Percentiles rank a stretch among this genome's conserved stretches.
Evolutionary conservation across 805 yeast species (phyloP).

Genomic region (Kurtzmaniella cleridarum): DNA sequence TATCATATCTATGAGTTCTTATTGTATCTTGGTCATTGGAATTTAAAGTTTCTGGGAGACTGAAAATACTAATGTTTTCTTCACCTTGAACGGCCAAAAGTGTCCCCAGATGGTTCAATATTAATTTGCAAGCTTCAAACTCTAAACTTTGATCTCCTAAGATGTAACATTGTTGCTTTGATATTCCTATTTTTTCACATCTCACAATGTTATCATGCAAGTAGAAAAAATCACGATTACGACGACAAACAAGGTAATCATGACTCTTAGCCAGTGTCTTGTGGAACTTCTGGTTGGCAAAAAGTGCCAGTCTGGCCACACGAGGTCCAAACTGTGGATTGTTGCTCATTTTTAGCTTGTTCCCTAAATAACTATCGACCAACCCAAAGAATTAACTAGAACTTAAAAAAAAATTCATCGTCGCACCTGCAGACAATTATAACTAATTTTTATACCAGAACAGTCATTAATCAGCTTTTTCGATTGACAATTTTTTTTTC

Average conservation of each 20-base stretch:
- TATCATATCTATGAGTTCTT: slow-evolving; percentile 4
- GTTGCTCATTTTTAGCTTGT: too few relatives aligned
- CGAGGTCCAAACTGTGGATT: too few relatives aligned
- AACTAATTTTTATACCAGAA: too few relatives aligned
- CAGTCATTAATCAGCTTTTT: too few relatives aligned
- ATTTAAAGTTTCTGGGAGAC: slow-evolving; percentile 18
- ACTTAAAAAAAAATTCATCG: too few relatives aligned
- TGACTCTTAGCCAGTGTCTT: not conserved
- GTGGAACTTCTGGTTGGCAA: not conserved
- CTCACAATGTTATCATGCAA: slow-evolving; percentile 29
- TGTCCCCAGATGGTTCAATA: slow-evolving; percentile 36
- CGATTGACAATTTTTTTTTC: too few relatives aligned
- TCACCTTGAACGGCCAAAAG: slow-evolving; percentile 38
- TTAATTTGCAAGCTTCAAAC: slow-evolving; percentile 27
- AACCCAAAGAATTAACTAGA: too few relatives aligned
- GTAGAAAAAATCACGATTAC: slow-evolving; percentile 22
- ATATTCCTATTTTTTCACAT: slow-evolving; percentile 7
- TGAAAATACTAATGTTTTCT: slow-evolving; percentile 19
- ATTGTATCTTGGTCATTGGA: too few relatives aligned
- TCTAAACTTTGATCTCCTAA: slow-evolving; percentile 14
- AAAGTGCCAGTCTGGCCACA: too few relatives aligned
- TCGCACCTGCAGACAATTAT: too few relatives aligned
- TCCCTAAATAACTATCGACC: too few relatives aligned
- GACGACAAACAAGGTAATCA: slow-evolving; percentile 8
- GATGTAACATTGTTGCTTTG: slow-evolving; percentile 11